Conservation (phyloP, 495 filamentous ascomycete genomes). For the Trichocladium uniseriatum region DNA sequence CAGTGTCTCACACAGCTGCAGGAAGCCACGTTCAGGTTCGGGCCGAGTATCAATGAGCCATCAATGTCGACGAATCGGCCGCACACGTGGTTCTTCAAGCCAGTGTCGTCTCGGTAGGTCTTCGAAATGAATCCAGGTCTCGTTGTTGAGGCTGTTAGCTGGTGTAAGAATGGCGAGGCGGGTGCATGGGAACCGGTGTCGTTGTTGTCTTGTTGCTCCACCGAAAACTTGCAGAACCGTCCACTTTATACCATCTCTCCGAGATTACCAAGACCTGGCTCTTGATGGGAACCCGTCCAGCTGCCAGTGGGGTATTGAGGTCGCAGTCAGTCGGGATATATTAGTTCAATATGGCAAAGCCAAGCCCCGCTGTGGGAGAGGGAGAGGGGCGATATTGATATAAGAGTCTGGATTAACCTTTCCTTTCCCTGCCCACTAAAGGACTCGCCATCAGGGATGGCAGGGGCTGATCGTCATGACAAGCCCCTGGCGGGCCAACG, state of each 20-base stretch:
- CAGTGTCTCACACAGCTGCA: slow-evolving; percentile 16
- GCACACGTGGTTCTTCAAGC: slow-evolving; percentile 8
- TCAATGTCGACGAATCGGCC: slow-evolving; percentile 5
- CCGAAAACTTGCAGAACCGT: not conserved
- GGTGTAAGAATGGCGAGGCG: not conserved
- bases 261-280: slow-evolving; percentile 11
- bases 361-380: slow-evolving; percentile 25
- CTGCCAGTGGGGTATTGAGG: slow-evolving; percentile 3
- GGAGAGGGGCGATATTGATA: slow-evolving; percentile 20
- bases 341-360: slow-evolving; percentile 30
- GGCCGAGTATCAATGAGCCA: not conserved
- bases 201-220: not conserved
- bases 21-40: slow-evolving; percentile 9
- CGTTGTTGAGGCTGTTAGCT: not conserved
- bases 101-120: not conserved
- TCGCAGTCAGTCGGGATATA: slow-evolving; percentile 25
- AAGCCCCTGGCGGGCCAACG: slow-evolving; percentile 23
- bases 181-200: not conserved
- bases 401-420: slow-evolving; percentile 17
- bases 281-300: slow-evolving; percentile 12
- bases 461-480: slow-evolving; percentile 15
- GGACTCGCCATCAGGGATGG: slow-evolving; percentile 26
- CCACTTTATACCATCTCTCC: slow-evolving; percentile 7
- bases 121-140: not conserved
- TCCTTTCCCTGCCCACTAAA: slow-evolving; percentile 14